phyloP scores from a whole-genome alignment of 108 stramenopile genomes.

The Chaetoceros muelleri region DNA sequence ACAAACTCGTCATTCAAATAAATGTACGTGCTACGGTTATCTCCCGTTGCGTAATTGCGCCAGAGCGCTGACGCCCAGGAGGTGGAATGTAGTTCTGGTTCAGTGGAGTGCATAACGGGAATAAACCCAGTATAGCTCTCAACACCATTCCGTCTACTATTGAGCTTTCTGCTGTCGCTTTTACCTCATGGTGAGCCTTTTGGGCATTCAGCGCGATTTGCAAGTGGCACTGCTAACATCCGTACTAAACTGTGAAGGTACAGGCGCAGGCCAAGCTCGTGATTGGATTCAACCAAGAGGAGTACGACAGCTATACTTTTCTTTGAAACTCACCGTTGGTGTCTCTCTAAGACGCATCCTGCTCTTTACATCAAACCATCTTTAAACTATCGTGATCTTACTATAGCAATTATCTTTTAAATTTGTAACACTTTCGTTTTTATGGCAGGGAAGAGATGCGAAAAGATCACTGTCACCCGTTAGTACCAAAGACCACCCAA shows the following conservation, averaged over 20 bases:
- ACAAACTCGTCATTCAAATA: slow-evolving; percentile 2
- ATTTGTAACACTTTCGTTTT: no score
- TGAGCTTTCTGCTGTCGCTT: slow-evolving; percentile 61
- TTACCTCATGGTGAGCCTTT: slow-evolving; percentile 42
- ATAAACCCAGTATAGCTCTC: slow-evolving; percentile 29
- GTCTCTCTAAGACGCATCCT: no score
- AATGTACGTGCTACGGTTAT: slow-evolving; percentile 70
- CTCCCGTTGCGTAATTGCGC: slow-evolving; percentile 64
- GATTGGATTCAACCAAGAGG: no score
- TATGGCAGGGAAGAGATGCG: no score
- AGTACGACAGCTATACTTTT: no score
- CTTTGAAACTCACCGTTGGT: no score
- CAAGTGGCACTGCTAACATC: slow-evolving; percentile 56
- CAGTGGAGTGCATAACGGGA: slow-evolving; percentile 33
- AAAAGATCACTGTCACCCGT: no score
- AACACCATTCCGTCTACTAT: slow-evolving; percentile 36
- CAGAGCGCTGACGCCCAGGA: slow-evolving; percentile 63
- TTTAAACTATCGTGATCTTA: no score
- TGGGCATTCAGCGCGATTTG: slow-evolving; percentile 40
- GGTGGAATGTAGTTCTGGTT: slow-evolving; percentile 62
- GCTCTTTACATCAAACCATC: no score
- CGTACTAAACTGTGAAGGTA: slow-evolving; percentile 41
- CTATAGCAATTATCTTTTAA: no score
- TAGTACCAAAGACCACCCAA: no score
- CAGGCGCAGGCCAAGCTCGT: slow-evolving; percentile 61